phyloP scores from a whole-genome alignment of 129 eudicot species.

The Arctium minus region DNA sequence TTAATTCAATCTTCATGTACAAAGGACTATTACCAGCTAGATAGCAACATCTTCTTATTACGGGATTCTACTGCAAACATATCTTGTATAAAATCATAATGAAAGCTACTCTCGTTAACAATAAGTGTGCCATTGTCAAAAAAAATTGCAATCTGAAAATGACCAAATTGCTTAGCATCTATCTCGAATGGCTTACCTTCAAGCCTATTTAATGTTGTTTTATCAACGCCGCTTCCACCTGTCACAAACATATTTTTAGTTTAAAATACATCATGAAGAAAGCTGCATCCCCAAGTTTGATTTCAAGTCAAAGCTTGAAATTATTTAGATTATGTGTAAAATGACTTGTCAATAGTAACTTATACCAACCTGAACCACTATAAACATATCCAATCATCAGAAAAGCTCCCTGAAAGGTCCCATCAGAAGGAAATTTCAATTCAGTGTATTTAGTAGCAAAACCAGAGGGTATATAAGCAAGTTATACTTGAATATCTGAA shows the following conservation, averaged over 20 bases:
- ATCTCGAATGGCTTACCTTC: slow-evolving; percentile 50
- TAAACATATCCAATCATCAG: slow-evolving; percentile 75
- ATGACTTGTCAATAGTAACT: not conserved
- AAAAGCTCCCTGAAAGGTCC: slow-evolving; percentile 67
- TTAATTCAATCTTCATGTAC: not conserved
- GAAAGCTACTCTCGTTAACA: not conserved
- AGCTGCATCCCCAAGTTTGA: not conserved
- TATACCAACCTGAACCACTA: slow-evolving; percentile 68
- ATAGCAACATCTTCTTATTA: not conserved
- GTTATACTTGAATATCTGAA: not conserved
- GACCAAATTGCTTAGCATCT: not conserved
- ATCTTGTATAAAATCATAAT: not conserved
- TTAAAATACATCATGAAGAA: not conserved
- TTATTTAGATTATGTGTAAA: not conserved
- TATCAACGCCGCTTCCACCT: slow-evolving; percentile 51
- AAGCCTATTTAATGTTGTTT: slow-evolving; percentile 46
- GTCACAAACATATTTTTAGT: slow-evolving; percentile 15
- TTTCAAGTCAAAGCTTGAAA: not conserved
- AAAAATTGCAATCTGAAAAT: not conserved
- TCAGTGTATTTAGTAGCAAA: slow-evolving; percentile 3
- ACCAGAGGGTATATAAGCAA: not conserved
- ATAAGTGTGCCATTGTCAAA: not conserved
- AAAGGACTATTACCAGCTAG: not conserved
- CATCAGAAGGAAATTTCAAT: not conserved
- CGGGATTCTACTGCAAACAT: not conserved